Base-by-base conservation (phyloP, 768 basidiomycete species). In the Leccinum longicurvipes region DNA sequence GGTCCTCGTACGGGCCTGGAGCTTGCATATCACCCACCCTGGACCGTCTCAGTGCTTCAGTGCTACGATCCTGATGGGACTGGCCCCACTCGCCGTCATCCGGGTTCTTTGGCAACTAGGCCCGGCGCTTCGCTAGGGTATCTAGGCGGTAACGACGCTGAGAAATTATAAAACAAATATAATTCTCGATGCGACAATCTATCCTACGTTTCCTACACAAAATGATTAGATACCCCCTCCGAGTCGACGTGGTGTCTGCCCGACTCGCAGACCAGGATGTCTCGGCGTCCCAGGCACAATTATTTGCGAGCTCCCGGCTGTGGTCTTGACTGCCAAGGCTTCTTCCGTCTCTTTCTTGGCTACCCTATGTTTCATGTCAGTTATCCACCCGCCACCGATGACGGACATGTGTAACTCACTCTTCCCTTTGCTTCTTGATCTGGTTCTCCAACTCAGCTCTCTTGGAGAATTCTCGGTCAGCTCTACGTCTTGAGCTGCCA, bases 381-480 rank as follows among this genome's bases (percentile, higher is more conserved):
- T 23, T 53, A 53, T 61, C 23, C 51, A 36, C 24, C 23, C 51
- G 50, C 50, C 31, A 10, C 6, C 39, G 17, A 6, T 50, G 21
- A 17, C 47, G n/a, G 47, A 14, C 1, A 17, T 64, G 59, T 28
- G 47, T 7, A 39, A 65, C 65, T 39, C 41, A 65, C 90, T 82
- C 85, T 78, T 89, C 88, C 53, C 91, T 81, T 61, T 91, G 84
- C 53, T 79, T 80, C 12, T 91, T 91, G 77, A 98, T 96, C 74
- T 95, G 89, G 24, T 85, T 86, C 75, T 98, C 94, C 12, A 97
- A 74, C 71, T 98, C 93, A 1, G 93, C 92, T 67, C 82, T 85
- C 73, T 86, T 91, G 25, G 90, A 92, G 72, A 98, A 97, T 69
- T 98, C 95, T 46, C 87, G 82, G 67, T 95, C 92, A 12, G 90